These are phyloP conservation scores for Pistacia atlantica DNA, from an alignment of 345 rosid genomes.

Conservation along the genomic window DNA sequence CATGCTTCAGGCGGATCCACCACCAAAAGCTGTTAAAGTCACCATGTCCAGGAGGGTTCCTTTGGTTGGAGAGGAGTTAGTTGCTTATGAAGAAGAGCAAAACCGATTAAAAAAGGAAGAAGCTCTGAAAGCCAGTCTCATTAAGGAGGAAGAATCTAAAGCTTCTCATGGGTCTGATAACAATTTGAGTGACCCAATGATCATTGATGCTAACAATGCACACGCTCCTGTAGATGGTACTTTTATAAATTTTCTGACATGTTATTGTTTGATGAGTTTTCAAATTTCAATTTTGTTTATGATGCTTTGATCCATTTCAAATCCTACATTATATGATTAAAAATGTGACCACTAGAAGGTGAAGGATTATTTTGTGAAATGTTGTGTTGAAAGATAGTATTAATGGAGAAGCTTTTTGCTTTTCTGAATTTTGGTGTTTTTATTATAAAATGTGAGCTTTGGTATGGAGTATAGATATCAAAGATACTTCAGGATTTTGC, in stretches of 20 bases:
- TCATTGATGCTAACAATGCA: constrained; percentile 58
- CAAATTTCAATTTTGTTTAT: constrained; percentile 1
- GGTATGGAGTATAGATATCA: too few relatives aligned
- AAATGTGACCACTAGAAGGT: too few relatives aligned
- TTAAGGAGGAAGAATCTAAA: constrained; percentile 88
- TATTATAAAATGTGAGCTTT: too few relatives aligned
- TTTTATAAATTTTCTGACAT: constrained; percentile 18
- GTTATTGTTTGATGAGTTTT: not conserved
- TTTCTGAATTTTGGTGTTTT: too few relatives aligned
- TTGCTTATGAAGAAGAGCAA: constrained; percentile 97
- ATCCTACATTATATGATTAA: too few relatives aligned
- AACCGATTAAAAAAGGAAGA: constrained; percentile 85
- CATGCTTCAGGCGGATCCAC: constrained; percentile 98
- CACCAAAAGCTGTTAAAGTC: constrained; percentile 97
- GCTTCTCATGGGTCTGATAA: constrained; percentile 56
- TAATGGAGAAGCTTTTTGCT: too few relatives aligned
- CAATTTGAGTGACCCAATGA: constrained; percentile 77
- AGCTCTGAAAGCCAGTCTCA: constrained; percentile 77
- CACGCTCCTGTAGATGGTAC: constrained; percentile 66
- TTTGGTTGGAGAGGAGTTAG: constrained; percentile 94
- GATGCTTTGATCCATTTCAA: not conserved
- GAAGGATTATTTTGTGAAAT: too few relatives aligned
- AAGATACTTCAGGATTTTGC: too few relatives aligned
- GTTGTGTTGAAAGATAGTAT: too few relatives aligned
- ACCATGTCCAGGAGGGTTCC: constrained; percentile 94